A percentile compares a stretch with the other conserved stretches of the same genome.
These are phyloP conservation scores for Globisporangium abappressorium DNA, from an alignment of 352 stramenopile genomes.

Conservation along the genomic window DNA sequence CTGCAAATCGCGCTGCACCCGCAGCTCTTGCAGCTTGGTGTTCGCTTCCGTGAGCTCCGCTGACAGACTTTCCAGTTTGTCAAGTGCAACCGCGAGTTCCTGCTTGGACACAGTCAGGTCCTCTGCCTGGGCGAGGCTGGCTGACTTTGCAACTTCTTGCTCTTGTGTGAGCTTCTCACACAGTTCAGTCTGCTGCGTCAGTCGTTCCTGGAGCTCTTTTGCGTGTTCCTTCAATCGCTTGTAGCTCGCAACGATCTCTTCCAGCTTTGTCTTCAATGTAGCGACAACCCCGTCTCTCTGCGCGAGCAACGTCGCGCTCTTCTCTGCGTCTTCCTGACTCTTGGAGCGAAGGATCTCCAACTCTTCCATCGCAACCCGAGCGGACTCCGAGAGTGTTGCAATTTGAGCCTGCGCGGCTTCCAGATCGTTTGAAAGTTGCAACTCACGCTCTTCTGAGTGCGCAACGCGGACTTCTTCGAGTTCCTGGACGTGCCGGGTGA, in stretches of 20 bases:
- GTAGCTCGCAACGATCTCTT: conserved; percentile 61
- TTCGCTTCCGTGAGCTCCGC: conserved; percentile 20
- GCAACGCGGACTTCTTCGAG: conserved; percentile 17
- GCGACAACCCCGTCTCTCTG: conserved; percentile 49
- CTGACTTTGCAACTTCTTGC: conserved; percentile 25
- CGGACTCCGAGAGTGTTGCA: conserved; percentile 18
- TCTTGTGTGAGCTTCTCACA: conserved; percentile 18
- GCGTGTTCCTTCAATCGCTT: conserved; percentile 52
- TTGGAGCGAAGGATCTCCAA: conserved; percentile 11
- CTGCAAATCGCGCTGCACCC: conserved; percentile 24
- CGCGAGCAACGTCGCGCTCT: conserved; percentile 1
- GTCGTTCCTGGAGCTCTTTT: conserved; percentile 41
- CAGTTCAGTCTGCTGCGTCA: conserved; percentile 25
- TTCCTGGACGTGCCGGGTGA: conserved; percentile 4
- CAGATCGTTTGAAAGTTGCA: conserved; percentile 18
- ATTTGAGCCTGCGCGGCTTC: conserved; percentile 24
- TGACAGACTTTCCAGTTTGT: conserved; percentile 12
- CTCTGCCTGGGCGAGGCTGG: conserved; percentile 26
- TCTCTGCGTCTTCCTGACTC: conserved; percentile 4
- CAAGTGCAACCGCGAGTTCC: conserved; percentile 26
- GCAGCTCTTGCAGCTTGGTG: conserved; percentile 16
- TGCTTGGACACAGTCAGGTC: conserved; percentile 30
- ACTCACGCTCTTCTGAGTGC: conserved; percentile 17
- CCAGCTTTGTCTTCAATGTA: conserved; percentile 55
- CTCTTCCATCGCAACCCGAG: conserved; percentile 16